Percentiles rank a stretch among this genome's conserved stretches.
Evolutionary conservation across 2,329 filamentous ascomycete species (phyloP).

Genomic region (Trichoderma sp.): DNA sequence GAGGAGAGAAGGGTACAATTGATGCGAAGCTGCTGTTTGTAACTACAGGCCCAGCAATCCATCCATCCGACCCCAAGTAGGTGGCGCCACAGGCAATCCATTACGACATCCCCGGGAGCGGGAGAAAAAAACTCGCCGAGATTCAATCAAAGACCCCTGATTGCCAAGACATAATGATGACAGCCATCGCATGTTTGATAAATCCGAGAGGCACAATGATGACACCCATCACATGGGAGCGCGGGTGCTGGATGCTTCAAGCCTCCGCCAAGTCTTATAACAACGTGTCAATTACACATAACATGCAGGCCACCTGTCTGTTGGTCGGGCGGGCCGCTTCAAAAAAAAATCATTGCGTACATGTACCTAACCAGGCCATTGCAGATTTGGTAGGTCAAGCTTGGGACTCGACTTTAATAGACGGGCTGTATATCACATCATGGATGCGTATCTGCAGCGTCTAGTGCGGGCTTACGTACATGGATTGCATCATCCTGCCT

Average conservation of each 20-base stretch:
- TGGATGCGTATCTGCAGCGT: background rate
- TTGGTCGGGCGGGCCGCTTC: background rate
- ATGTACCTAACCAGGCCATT: too few species aligned
- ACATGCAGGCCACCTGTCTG: background rate
- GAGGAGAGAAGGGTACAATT: background rate
- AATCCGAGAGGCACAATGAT: background rate
- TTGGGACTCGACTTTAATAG: background rate
- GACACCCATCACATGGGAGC: background rate
- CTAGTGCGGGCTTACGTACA: background rate
- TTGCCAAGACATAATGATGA: background rate
- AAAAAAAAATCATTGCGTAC: too few species aligned
- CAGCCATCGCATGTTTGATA: background rate
- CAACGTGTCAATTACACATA: background rate
- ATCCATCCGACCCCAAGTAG: background rate
- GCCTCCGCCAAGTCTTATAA: background rate
- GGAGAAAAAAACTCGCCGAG: background rate
- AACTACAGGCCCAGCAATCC: background rate
- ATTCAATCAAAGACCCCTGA: background rate
- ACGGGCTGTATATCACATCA: background rate
- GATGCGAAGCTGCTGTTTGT: background rate
- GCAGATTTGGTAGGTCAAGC: background rate
- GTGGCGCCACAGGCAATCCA: background rate
- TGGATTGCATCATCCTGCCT: conserved; percentile 1
- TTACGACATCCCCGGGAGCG: background rate
- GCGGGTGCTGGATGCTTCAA: background rate